Evolutionary conservation across 2,329 filamentous ascomycete species (phyloP).

Genomic region (Fusarium coicis): DNA sequence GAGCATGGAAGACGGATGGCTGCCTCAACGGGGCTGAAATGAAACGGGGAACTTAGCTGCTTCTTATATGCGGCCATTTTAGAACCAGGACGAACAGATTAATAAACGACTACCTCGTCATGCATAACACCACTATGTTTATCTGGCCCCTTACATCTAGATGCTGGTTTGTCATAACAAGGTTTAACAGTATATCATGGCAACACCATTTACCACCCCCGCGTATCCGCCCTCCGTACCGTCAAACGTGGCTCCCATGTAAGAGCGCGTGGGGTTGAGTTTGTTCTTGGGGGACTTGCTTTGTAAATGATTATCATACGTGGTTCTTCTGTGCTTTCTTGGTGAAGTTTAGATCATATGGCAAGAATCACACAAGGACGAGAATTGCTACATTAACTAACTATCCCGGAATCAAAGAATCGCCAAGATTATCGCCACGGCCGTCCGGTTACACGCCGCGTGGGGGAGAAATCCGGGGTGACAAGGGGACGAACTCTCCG

Average conservation of each 20-base stretch:
- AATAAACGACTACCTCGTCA: slow-evolving; percentile 2
- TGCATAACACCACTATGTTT: slow-evolving; percentile 6
- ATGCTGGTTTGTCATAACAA: slow-evolving; percentile 15
- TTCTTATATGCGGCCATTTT: not conserved
- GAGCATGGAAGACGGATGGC: not conserved
- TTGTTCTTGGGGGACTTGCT: not conserved
- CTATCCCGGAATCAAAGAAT: not conserved
- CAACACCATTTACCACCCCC: slow-evolving; percentile 16
- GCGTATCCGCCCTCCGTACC: slow-evolving; percentile 11
- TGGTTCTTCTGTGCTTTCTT: not conserved
- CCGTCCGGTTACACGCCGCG: slow-evolving; percentile 15
- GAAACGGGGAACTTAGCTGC: not conserved
- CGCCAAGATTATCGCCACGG: not conserved
- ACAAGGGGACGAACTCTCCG: slow-evolving; percentile 18
- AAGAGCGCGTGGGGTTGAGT: slow-evolving; percentile 15
- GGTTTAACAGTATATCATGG: slow-evolving; percentile 14
- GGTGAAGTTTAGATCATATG: not conserved
- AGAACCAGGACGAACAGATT: not conserved
- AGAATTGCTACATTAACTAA: not conserved
- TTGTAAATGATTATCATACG: not conserved
- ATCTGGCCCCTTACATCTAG: slow-evolving; percentile 10
- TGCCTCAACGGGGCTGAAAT: not conserved
- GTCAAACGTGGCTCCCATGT: slow-evolving; percentile 18
- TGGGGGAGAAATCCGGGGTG: slow-evolving; percentile 30
- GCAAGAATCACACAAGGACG: not conserved